Base-by-base conservation (phyloP, 805 yeast genomes). In the Yarrowia divulgata region DNA sequence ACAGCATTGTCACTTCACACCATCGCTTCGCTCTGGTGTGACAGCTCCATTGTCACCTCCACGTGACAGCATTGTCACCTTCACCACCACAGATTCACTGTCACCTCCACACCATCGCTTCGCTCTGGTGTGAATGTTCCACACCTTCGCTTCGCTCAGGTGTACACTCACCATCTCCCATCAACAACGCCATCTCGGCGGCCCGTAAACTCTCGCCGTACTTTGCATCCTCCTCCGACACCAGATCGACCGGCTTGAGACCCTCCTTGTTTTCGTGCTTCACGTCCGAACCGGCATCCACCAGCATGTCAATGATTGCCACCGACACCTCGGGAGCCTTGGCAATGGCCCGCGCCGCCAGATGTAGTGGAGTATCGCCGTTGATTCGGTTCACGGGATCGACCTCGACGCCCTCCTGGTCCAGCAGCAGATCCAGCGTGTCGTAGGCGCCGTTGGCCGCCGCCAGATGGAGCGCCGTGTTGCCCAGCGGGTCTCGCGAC, bases 241-340 rank as follows among this genome's bases (percentile, higher is more conserved):
- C 88, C 70, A 93, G 81, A 73, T 91, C 92, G 48, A 89, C 83
- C 8, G 98, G 97, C 73, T 85, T 90, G 74, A 88, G 84, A 32
- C 91, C 91, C 48, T 83, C 81, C 45, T 82, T 84, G 75, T 90
- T 90, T 72, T 64, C 68, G 77, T 83, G 73, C 73, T 77, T 82
- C 2, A 96, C 91, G 78, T 93, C 95, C 1, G 95, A 88, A 2
- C 99, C 98, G 37, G 96, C 97, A 74, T 93, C 97, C 49, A 95
- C 81, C 71, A 95, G 84, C 76, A 89, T 90, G 74, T 91, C 97
- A 13, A 88, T 81, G 13, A 77, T 69, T 23, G 71, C 74, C 68
- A 68, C 60, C 3, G 60, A 63, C 46, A 63, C 57, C 70, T 91
- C 97, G 0, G 95, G 91, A 75, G 94, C 97, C 34, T 87, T 88